Evolutionary conservation across 83 land plant species (phyloP).

Genomic region (Diphasiastrum complanatum): DNA sequence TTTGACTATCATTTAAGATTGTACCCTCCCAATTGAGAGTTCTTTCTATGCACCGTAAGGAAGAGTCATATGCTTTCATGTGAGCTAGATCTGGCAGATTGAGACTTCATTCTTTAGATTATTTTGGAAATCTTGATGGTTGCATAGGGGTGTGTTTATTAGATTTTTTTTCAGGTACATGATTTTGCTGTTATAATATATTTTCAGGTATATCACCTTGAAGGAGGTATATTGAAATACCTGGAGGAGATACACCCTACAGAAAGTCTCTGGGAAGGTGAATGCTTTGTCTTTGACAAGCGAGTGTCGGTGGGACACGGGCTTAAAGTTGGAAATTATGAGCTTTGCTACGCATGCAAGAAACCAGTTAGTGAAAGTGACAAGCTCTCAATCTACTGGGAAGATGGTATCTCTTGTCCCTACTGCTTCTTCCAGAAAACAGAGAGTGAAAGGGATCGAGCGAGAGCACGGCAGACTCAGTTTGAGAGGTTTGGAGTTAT

Average conservation of each 20-base stretch:
- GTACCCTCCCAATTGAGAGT: too few species aligned
- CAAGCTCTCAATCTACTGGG: conserved; percentile 74
- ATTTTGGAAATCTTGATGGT: background rate
- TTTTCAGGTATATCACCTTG: conserved; percentile 82
- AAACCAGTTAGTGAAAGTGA: conserved; percentile 84
- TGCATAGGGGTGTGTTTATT: too few species aligned
- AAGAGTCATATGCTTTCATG: too few species aligned
- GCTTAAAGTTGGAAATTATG: conserved; percentile 57
- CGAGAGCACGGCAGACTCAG: conserved; percentile 62
- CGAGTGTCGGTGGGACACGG: conserved; percentile 94
- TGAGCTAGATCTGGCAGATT: too few species aligned
- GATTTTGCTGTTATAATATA: background rate
- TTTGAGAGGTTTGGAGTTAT: conserved; percentile 76
- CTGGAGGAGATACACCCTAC: conserved; percentile 66
- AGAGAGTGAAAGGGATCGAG: conserved; percentile 90
- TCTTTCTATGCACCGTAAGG: too few species aligned
- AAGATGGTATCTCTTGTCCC: conserved; percentile 87
- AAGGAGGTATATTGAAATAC: conserved; percentile 92
- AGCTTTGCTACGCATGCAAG: conserved; percentile 97
- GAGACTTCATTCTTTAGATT: too few species aligned
- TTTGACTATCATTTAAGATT: too few species aligned
- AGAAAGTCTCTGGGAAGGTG: conserved; percentile 96
- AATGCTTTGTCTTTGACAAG: conserved; percentile 98
- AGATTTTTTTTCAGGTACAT: background rate
- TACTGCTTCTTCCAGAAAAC: conserved; percentile 64